These are phyloP conservation scores for Irpex sp. DNA, from an alignment of 1,284 basidiomycete species.

Conservation along the genomic window DNA sequence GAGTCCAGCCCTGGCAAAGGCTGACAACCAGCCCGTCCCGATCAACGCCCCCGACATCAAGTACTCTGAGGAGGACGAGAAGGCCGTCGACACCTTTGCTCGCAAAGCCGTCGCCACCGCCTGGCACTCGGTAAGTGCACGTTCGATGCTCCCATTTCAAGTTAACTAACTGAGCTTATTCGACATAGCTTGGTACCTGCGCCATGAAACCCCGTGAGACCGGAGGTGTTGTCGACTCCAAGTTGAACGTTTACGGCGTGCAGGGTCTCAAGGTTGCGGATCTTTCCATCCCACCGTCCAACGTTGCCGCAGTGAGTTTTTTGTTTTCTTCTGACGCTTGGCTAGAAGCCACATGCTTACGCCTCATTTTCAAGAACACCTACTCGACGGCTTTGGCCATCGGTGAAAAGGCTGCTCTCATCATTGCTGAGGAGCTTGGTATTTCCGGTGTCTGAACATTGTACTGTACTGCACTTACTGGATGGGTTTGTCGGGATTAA, in stretches of 20 bases:
- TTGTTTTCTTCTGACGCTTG: background rate
- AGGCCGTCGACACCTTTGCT: conserved; percentile 41
- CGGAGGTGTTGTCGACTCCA: conserved; percentile 59
- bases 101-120: conserved; percentile 33
- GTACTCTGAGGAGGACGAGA: conserved; percentile 56
- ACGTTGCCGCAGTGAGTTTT: conserved; percentile 14
- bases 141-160: background rate
- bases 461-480: background rate
- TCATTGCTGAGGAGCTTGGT: conserved; percentile 7
- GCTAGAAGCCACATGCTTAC: background rate
- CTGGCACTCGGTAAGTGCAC: conserved; percentile 51
- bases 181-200: conserved; percentile 55
- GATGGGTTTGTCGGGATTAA: background rate
- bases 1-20: conserved; percentile 38
- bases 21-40: conserved; percentile 32
- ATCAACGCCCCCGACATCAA: conserved; percentile 42
- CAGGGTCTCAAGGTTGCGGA: conserved; percentile 53
- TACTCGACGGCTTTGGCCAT: conserved; percentile 30
- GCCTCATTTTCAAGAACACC: conserved; percentile 34
- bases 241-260: conserved; percentile 62
- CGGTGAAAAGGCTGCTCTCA: conserved; percentile 7
- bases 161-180: background rate
- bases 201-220: conserved; percentile 58
- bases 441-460: background rate
- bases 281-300: conserved; percentile 8